Evolutionary conservation across 768 basidiomycete species (phyloP), one percentile per base, ranked within the genome.

Genomic region (Hericium rajendrae): DNA sequence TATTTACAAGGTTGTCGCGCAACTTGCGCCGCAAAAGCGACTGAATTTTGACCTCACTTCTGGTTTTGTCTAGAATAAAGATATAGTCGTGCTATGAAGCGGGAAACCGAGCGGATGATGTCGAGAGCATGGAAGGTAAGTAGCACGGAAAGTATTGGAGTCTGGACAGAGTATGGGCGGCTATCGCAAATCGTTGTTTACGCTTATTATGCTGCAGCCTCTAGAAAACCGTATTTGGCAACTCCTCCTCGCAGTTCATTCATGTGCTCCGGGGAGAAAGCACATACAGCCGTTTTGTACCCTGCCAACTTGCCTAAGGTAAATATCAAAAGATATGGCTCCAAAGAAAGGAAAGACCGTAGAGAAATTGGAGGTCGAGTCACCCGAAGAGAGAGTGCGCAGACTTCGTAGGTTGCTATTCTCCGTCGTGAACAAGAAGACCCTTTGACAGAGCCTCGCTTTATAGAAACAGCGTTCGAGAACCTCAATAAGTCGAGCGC

Each of bases 361-460:
- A 9, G 51, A 57, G 22, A 56, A 16, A 2, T 57, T 62, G 6
- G 61, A 62, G 5, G 55, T 56, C 3, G 61, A 62, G 20, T 46
- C 57, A 6, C 54, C 10, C 24, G 59, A 62, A 26, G 59, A 60
- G 22, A 48, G 59, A n/a, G 56, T 57, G 51, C 39, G 38, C 6
- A 40, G 61, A 48, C 61, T 62, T 53, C 61, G 65, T 67, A 59
- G 26, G 66, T 64, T 39, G 26, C n/a, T 53, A 11, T 39, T 13
- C 20, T 26, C 26, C 4, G 20, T 38, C 37, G 13, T 26, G 32
- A 26, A 10, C 46, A 6, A 3, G 2, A 26, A 9, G 48, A 46
- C 43, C 15, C 8, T 18, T 18, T 48, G 32, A 50, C 26, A 26
- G 58, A 50, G 13, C 8, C 15, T 24, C 48, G 10, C 26, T 46